A percentile compares a stretch with the other conserved stretches of the same genome.
Evolutionary conservation across 2,329 filamentous ascomycete species (phyloP).

Genomic region (Endothia cerciana): DNA sequence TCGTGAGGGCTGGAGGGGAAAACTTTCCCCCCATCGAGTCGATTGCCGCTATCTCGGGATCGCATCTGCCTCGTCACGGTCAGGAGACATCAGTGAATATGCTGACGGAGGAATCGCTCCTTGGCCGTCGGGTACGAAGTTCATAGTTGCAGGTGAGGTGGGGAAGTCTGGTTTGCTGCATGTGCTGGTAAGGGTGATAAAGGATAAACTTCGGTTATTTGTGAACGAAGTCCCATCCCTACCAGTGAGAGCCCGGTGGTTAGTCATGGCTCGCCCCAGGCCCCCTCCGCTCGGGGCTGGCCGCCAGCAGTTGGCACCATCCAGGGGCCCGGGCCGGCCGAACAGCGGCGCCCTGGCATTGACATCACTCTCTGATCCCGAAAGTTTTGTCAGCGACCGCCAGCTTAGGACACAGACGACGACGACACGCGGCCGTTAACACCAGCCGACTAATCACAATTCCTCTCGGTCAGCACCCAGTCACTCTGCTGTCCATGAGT

Average conservation of each 20-base stretch:
- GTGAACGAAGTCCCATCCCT: not conserved
- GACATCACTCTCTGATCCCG: not conserved
- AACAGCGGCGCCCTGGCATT: not conserved
- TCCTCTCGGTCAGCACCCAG: conserved; percentile 4
- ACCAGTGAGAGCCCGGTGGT: conserved; percentile 10
- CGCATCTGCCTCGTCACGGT: not conserved
- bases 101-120: not conserved
- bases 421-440: not conserved
- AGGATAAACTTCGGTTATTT: not conserved
- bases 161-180: too few species aligned
- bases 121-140: not conserved
- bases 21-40: not conserved
- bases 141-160: not conserved
- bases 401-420: not conserved
- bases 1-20: not conserved
- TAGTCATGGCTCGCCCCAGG: not conserved
- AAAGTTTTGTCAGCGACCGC: conserved; percentile 1
- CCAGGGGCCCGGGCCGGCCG: too few species aligned
- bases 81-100: not conserved
- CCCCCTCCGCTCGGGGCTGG: not conserved
- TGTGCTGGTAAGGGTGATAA: too few species aligned
- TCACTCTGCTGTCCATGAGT: not conserved
- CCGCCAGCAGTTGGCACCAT: too few species aligned
- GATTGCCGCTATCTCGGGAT: not conserved
- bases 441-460: not conserved